Evolutionary conservation across 768 basidiomycete species (phyloP), one percentile per base, ranked within the genome.

Genomic region (Termitomyces sp.): DNA sequence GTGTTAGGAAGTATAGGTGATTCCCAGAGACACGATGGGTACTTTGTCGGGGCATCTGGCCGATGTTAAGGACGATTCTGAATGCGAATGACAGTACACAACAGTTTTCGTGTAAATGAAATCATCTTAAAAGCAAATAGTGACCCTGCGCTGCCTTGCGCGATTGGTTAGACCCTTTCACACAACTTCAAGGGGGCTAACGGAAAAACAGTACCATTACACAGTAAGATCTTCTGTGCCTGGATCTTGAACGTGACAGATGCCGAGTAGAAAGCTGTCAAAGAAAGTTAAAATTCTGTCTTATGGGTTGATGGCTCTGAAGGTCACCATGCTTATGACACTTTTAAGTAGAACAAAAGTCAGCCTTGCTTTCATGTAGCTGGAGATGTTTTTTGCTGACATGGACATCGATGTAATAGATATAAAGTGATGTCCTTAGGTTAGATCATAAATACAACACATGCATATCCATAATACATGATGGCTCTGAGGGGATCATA

Each of bases 211-310:
- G 41, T 18, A 4, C 33, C 20, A 22, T 36, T 10, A 5, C 22
- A 5, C n/a, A 24, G 33, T 24, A 18, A 37, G 16, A 24, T 51
- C 22, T 9, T 20, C 34, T 54, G 18, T 10, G 15, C 29, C 41
- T 7, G 3, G 16, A 42, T 13, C n/a, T 6, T 31, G 28, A 7
- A 13, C 34, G 34, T 53, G 37, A 26, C 52, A 53, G 15, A 37
- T 31, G 42, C 37, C 37, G 15, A 41, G 26, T 22, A n/a, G 29
- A 45, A 33, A 54, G 5, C 51, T 36, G 37, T 50, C 55, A 54
- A 54, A 56, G 31, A 57, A 62, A 37, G 51, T 59, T 51, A 50
- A 41, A 26, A 49, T 49, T 55, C 45, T 33, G 48, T 47, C 45
- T 18, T 42, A 24, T 55, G 28, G 52, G 54, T 29, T 39, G n/a